Conservation (phyloP, 768 basidiomycete genomes). For the Rubroboletus pulcherrimus region DNA sequence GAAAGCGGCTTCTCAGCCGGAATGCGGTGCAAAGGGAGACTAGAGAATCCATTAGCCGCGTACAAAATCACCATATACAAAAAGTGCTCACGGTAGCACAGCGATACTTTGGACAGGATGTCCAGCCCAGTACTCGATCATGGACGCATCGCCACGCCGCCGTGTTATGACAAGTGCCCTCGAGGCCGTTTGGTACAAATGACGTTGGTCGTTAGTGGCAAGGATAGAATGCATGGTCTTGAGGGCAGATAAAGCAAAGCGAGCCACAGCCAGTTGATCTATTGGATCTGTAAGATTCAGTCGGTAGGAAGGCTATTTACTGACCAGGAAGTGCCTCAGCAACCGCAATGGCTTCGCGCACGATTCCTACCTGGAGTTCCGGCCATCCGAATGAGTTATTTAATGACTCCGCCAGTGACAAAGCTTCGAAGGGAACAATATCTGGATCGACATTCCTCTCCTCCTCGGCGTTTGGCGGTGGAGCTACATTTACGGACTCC, state of each 20-base stretch:
- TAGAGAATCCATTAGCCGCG: constrained; percentile 30
- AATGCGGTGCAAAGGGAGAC: constrained; percentile 65
- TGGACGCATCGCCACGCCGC: constrained; percentile 69
- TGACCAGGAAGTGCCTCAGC: constrained; percentile 88
- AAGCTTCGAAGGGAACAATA: constrained; percentile 33
- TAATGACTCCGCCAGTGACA: constrained; percentile 34
- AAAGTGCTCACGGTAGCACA: constrained; percentile 60
- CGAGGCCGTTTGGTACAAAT: constrained; percentile 67
- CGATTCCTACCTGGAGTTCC: constrained; percentile 88
- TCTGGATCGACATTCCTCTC: constrained; percentile 17
- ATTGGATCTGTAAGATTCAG: constrained; percentile 6
- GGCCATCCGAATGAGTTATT: constrained; percentile 84
- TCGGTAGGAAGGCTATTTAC: constrained; percentile 17
- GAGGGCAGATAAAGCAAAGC: constrained; percentile 85
- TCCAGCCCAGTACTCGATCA: constrained; percentile 85
- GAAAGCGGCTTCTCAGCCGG: constrained; percentile 72
- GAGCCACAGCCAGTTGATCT: constrained; percentile 86
- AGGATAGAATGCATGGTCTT: constrained; percentile 69
- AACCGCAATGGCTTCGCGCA: constrained; percentile 88
- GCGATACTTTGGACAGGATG: constrained; percentile 76
- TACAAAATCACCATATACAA: constrained; percentile 1
- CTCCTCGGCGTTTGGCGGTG: constrained; percentile 23
- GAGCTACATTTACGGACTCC: constrained; percentile 57
- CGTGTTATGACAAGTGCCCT: constrained; percentile 71
- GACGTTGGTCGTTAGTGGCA: constrained; percentile 72